A percentile compares a stretch with the other conserved stretches of the same genome.
These are phyloP conservation scores for Exophiala mesophila DNA, from an alignment of 2,329 filamentous ascomycete species.

Conservation along the genomic window DNA sequence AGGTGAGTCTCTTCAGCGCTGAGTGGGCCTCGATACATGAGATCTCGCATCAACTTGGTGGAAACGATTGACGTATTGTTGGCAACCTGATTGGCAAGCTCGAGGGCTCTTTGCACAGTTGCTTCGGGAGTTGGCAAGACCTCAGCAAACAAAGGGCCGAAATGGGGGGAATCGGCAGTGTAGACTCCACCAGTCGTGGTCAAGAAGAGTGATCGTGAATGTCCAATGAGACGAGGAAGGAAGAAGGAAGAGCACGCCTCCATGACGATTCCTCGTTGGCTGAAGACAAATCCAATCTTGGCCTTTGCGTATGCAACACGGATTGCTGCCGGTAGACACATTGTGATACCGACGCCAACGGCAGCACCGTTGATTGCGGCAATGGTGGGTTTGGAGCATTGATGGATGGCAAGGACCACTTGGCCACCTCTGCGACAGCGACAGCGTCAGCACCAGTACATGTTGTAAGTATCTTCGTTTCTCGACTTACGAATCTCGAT, in stretches of 20 bases:
- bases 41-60: slow-evolving; percentile 62
- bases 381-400: slow-evolving; percentile 55
- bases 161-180: slow-evolving; percentile 45
- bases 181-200: slow-evolving; percentile 62
- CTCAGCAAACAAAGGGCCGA: slow-evolving; percentile 62
- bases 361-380: slow-evolving; percentile 56
- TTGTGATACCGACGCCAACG: slow-evolving; percentile 58
- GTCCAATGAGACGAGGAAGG: slow-evolving; percentile 62
- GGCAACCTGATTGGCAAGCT: slow-evolving; percentile 62
- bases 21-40: slow-evolving; percentile 55
- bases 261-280: slow-evolving; percentile 61
- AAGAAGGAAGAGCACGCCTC: slow-evolving; percentile 67
- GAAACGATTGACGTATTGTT: slow-evolving; percentile 61
- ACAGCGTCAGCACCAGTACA: slow-evolving; percentile 7
- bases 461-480: background rate
- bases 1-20: slow-evolving; percentile 66
- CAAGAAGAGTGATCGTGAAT: slow-evolving; percentile 58
- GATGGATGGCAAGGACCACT: slow-evolving; percentile 52
- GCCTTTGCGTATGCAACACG: slow-evolving; percentile 51
- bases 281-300: slow-evolving; percentile 67
- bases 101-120: slow-evolving; percentile 61
- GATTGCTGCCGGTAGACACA: slow-evolving; percentile 54
- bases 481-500: slow-evolving; percentile 24
- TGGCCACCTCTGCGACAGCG: slow-evolving; percentile 47
- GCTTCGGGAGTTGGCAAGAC: slow-evolving; percentile 53